These are phyloP conservation scores for Trifolium dubium DNA, from an alignment of 306 rosid genomes.

Conservation along the genomic window DNA sequence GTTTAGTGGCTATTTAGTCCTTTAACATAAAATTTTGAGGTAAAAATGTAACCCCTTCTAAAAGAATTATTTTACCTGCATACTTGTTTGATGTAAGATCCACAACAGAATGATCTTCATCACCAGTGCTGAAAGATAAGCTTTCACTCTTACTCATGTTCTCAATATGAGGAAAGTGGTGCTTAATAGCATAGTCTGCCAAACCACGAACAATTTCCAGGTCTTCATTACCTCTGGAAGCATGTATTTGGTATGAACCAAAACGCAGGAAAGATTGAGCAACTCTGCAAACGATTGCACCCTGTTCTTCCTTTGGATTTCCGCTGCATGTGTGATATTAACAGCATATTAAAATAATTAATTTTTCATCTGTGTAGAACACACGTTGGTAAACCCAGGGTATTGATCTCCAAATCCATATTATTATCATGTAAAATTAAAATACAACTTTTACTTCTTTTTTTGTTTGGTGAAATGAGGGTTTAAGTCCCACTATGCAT, in stretches of 20 bases:
- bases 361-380: neutral
- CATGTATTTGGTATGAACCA: constrained; percentile 95
- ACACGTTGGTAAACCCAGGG: constrained; percentile 16
- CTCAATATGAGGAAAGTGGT: constrained; percentile 90
- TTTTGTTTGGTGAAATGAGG: neutral
- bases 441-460: neutral
- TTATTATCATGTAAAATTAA: constrained; percentile 11
- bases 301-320: constrained; percentile 93
- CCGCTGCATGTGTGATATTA: constrained; percentile 63
- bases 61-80: constrained; percentile 65
- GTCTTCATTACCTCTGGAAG: constrained; percentile 83
- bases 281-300: constrained; percentile 93
- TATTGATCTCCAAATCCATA: constrained; percentile 20
- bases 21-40: neutral
- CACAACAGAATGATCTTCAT: constrained; percentile 74
- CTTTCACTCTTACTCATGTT: constrained; percentile 85
- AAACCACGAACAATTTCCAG: constrained; percentile 71
- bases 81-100: constrained; percentile 97
- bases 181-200: constrained; percentile 87
- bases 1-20: neutral
- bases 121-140: constrained; percentile 84
- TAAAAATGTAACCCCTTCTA: constrained; percentile 5
- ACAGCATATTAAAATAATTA: constrained; percentile 35
- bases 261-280: constrained; percentile 91
- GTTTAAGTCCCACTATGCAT: constrained; percentile 10